Evolutionary conservation across 2,329 filamentous ascomycete species (phyloP).

Genomic region (Ceratocystis cacaofunesta): DNA sequence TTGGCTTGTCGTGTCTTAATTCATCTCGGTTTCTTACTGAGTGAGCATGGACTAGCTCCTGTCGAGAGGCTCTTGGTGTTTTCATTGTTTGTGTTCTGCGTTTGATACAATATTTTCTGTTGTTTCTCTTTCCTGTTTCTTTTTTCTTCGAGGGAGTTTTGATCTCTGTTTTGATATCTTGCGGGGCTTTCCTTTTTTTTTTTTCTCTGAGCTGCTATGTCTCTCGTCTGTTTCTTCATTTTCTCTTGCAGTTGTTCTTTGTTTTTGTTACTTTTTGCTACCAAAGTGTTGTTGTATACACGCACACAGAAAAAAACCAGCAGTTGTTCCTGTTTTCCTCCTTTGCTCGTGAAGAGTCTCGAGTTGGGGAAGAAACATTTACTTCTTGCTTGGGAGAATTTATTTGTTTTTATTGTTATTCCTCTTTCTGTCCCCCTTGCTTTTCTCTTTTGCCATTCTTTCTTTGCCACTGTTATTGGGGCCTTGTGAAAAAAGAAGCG

Average conservation of each 20-base stretch:
- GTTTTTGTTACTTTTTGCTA: slow-evolving; percentile 3
- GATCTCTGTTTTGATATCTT: slow-evolving; percentile 18
- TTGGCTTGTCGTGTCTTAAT: not conserved
- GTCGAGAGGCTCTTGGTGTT: slow-evolving; percentile 13
- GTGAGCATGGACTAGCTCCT: no score
- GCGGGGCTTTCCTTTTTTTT: slow-evolving; percentile 9
- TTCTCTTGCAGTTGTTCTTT: not conserved
- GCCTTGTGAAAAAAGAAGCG: not conserved
- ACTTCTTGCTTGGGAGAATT: not conserved
- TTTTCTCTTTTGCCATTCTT: not conserved
- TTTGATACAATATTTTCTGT: slow-evolving; percentile 15
- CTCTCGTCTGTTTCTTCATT: not conserved
- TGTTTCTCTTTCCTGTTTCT: slow-evolving; percentile 20
- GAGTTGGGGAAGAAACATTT: no score
- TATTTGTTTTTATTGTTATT: slow-evolving; percentile 6
- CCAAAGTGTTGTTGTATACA: slow-evolving; percentile 2
- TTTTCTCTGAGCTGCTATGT: not conserved
- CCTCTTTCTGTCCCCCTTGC: not conserved
- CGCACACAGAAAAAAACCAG: slow-evolving; percentile 3
- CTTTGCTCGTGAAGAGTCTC: not conserved
- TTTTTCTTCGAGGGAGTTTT: slow-evolving; percentile 16
- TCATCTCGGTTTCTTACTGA: not conserved
- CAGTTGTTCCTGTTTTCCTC: not conserved
- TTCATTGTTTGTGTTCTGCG: not conserved
- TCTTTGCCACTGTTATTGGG: not conserved